Evolutionary conservation across 2,329 filamentous ascomycete genomes (phyloP).

Genomic region (Verticillium zaregamsianum): DNA sequence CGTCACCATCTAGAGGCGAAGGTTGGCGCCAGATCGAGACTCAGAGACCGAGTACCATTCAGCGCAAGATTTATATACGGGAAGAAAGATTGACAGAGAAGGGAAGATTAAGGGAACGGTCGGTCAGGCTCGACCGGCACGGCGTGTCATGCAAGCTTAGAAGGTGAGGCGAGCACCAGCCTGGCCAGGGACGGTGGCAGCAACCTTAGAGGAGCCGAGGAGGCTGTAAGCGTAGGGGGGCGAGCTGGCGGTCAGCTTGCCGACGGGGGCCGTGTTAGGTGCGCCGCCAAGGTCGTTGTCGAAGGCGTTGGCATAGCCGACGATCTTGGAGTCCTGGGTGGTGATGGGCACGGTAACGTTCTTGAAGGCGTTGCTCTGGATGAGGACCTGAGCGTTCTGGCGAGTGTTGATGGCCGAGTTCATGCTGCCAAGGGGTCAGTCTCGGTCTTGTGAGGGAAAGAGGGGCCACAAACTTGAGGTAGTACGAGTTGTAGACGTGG

Average conservation of each 20-base stretch:
- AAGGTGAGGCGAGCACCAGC: not conserved
- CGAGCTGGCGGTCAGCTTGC: conserved; percentile 42
- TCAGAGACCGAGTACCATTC: not conserved
- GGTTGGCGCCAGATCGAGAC: not conserved
- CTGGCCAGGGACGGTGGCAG: conserved; percentile 14
- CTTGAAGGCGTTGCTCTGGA: conserved; percentile 40
- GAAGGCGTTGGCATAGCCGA: conserved; percentile 33
- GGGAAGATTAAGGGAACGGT: not conserved
- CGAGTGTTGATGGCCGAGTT: conserved; percentile 50
- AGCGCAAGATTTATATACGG: not conserved
- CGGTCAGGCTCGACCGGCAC: not conserved
- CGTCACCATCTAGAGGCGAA: not conserved
- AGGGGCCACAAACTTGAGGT: conserved; percentile 22
- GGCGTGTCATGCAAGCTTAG: not conserved
- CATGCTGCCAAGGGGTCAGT: conserved; percentile 15
- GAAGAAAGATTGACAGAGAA: not conserved
- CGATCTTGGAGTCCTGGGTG: conserved; percentile 34
- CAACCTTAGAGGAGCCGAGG: conserved; percentile 42
- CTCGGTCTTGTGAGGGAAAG: not conserved
- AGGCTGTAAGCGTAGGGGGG: conserved; percentile 45
- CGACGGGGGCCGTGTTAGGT: conserved; percentile 39
- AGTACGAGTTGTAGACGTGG: conserved; percentile 43
- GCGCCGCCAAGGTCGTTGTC: conserved; percentile 39
- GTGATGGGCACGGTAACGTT: conserved; percentile 25
- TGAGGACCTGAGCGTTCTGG: conserved; percentile 45